Conservation (phyloP, 2,329 filamentous ascomycete species). For the Penicillium paneum region DNA sequence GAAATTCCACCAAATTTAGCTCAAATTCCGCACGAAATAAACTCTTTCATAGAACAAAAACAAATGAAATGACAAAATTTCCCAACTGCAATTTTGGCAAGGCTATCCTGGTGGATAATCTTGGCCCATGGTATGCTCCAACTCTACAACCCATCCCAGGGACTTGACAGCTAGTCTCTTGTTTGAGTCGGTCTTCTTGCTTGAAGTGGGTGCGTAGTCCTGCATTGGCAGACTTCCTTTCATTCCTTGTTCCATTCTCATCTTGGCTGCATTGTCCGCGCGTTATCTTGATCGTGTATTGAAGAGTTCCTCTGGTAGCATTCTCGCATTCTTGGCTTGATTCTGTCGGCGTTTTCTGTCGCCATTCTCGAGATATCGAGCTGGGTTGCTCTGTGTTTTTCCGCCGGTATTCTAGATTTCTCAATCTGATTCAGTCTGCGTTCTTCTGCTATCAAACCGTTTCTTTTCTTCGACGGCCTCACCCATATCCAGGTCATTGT, state of each 20-base stretch:
- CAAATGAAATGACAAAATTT: not conserved
- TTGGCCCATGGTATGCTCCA: not conserved
- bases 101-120: too few species aligned
- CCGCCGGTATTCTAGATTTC: accelerated
- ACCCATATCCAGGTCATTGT: not conserved
- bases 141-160: not conserved
- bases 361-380: not conserved
- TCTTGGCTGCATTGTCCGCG: too few species aligned
- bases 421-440: not conserved
- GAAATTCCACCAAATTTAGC: not conserved
- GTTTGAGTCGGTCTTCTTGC: not conserved
- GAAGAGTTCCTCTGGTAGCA: not conserved
- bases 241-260: too few species aligned
- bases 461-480: not conserved
- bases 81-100: too few species aligned
- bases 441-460: not conserved
- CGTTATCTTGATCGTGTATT: too few species aligned
- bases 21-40: not conserved
- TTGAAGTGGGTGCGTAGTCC: not conserved
- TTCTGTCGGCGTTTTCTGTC: not conserved
- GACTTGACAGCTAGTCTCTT: not conserved
- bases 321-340: not conserved
- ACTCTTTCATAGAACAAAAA: not conserved
- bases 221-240: not conserved
- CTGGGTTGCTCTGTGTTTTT: not conserved